Conservation (phyloP, 2,329 filamentous ascomycete genomes). For the Dactylellina parvicollis region DNA sequence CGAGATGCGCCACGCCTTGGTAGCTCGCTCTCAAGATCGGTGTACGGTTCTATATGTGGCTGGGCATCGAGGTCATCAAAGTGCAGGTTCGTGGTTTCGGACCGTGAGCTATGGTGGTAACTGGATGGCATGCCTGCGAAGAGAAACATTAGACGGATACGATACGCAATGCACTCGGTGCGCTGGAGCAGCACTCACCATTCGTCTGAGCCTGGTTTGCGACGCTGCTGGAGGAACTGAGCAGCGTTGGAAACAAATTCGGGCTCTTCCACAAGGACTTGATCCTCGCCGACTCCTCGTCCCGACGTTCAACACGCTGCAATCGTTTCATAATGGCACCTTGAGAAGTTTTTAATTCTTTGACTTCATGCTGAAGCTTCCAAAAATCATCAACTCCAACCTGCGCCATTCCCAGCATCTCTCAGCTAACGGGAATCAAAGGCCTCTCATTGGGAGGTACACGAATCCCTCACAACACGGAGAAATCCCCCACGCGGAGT, state of each 20-base stretch:
- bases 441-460: conserved; percentile 54
- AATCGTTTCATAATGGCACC: conserved; percentile 71
- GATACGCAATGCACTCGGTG: background rate
- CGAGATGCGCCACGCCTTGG: conserved; percentile 86
- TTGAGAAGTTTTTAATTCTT: conserved; percentile 70
- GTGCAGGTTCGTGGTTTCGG: conserved; percentile 60
- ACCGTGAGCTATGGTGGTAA: conserved; percentile 49
- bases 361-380: conserved; percentile 72
- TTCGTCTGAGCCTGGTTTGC: conserved; percentile 51
- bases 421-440: conserved; percentile 41
- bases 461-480: conserved; percentile 54
- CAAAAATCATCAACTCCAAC: conserved; percentile 73
- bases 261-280: conserved; percentile 54
- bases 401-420: conserved; percentile 70
- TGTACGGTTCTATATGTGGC: conserved; percentile 82
- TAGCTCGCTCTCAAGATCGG: conserved; percentile 83
- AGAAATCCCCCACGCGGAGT: conserved; percentile 52
- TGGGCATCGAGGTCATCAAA: conserved; percentile 90
- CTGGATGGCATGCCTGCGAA: conserved; percentile 38
- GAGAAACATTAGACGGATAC: conserved; percentile 34
- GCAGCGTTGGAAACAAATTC: conserved; percentile 46
- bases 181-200: conserved; percentile 30
- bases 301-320: conserved; percentile 70
- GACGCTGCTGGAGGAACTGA: conserved; percentile 51
- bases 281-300: conserved; percentile 71